Base-by-base conservation (phyloP, 2,329 filamentous ascomycete genomes). In the Phymatotrichopsis omnivora region DNA sequence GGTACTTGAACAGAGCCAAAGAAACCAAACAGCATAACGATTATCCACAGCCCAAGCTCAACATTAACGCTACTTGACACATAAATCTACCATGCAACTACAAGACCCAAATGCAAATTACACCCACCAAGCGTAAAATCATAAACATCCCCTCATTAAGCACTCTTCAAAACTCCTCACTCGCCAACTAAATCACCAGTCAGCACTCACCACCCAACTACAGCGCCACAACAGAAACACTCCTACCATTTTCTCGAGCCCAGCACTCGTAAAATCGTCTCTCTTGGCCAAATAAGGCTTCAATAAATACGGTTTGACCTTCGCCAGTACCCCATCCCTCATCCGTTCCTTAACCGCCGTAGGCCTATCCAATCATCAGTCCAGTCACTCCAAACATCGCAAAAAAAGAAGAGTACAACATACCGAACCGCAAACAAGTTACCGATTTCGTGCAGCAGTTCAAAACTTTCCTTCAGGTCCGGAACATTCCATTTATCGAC, bases 341-440 rank as follows among this genome's bases (percentile, higher is more conserved):
- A 74, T 57, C 34, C 70, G 61, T 58, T 74, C 71, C 53, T 68
- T 64, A 53, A 74, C 53, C 20, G 70, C 70, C 50, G 72, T 69
- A 0, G 69, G 68, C 7, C 38, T 47, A n/a, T n/a, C n/a, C n/a
- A n/a, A n/a, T n/a, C n/a, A 11, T 4, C 20, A 12, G 5, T 28
- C 17, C 20, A 39, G 12, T 39, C 36, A 39, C n/a, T 5, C 19
- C 19, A 19, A 19, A 36, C 17, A 8, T 14, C 11, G 16, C n/a
- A 12, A 7, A 5, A 22, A 22, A 22, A 14, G 19, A 35, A 4
- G 17, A 23, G 11, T 35, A 22, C 7, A 12, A 22, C 17, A 22
- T 35, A 35, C 2, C 85, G 85, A 59, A 98, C 85, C 53, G 98
- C 93, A 62, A 98, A 98, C 42, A 98, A 67, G 60, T 87, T 95